phyloP scores from a whole-genome alignment of 108 stramenopile species.

The Skeletonema marinoi region DNA sequence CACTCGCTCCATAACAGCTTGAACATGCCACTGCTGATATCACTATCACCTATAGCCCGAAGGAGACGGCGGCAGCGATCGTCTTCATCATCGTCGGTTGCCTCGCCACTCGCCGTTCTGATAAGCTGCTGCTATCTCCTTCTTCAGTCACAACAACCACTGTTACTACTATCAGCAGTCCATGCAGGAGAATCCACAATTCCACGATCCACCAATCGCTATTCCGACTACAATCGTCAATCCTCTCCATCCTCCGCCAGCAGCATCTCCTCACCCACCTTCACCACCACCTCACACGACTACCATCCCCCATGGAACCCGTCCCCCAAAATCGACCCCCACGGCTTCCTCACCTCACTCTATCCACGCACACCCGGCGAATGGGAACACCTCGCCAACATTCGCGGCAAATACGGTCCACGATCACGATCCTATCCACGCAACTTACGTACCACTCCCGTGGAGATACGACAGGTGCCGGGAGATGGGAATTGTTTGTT shows the following conservation, averaged over 20 bases:
- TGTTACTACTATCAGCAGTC: background rate
- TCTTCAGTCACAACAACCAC: no score
- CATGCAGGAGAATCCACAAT: conserved; percentile 2
- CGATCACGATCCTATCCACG: conserved; percentile 11
- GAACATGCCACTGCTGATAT: background rate
- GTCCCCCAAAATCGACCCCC: conserved; percentile 64
- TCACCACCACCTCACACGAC: conserved; percentile 4
- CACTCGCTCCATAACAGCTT: background rate
- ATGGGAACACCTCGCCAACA: conserved; percentile 64
- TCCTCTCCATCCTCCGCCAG: background rate
- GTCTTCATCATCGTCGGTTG: background rate
- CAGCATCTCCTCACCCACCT: background rate
- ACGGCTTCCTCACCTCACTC: conserved; percentile 62
- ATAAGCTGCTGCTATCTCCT: background rate
- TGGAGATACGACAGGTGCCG: conserved; percentile 87
- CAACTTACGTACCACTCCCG: conserved; percentile 26
- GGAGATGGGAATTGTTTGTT: conserved; percentile 93
- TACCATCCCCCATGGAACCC: conserved; percentile 82
- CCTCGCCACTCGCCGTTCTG: background rate
- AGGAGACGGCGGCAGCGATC: background rate
- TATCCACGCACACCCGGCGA: conserved; percentile 70
- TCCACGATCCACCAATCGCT: conserved; percentile 35
- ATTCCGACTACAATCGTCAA: conserved; percentile 10
- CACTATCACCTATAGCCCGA: background rate
- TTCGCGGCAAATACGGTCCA: conserved; percentile 41